These are phyloP conservation scores for Papilionanthe hybrid DNA, from an alignment of 116 monocot genomes.

Conservation along the genomic window DNA sequence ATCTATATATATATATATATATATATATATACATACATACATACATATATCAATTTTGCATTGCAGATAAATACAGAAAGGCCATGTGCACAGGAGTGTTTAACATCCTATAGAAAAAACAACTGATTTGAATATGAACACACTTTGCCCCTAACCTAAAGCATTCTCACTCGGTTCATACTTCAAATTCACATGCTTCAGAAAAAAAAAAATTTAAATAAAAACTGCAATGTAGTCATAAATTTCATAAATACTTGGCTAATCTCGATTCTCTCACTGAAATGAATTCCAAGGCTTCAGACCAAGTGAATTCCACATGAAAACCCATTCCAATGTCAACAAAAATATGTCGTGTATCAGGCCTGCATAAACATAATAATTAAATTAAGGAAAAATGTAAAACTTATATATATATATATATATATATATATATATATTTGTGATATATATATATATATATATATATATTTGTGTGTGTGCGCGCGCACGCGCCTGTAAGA, in stretches of 20 bases:
- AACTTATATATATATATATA: background rate
- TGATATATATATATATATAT: background rate
- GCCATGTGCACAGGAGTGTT: background rate
- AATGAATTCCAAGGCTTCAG: conserved; percentile 70
- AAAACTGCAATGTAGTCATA: background rate
- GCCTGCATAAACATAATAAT: conserved; percentile 34
- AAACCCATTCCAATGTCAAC: conserved; percentile 80
- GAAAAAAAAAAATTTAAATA: background rate
- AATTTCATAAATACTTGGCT: conserved; percentile 32
- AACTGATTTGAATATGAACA: too few species aligned
- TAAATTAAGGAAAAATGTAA: background rate
- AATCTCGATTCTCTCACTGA: conserved; percentile 61
- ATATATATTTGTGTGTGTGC: too few species aligned
- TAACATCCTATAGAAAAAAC: background rate
- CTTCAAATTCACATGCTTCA: background rate
- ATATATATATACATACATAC: too few species aligned
- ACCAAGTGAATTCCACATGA: conserved; percentile 88
- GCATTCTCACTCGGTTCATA: background rate
- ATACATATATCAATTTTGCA: background rate
- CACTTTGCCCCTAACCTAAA: background rate
- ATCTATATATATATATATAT: too few species aligned
- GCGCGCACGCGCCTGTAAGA: too few species aligned
- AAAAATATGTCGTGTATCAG: conserved; percentile 68
- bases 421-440: too few species aligned
- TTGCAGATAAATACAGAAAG: background rate